Conservation (phyloP, 345 rosid genomes). For the Eucalyptus virginea region DNA sequence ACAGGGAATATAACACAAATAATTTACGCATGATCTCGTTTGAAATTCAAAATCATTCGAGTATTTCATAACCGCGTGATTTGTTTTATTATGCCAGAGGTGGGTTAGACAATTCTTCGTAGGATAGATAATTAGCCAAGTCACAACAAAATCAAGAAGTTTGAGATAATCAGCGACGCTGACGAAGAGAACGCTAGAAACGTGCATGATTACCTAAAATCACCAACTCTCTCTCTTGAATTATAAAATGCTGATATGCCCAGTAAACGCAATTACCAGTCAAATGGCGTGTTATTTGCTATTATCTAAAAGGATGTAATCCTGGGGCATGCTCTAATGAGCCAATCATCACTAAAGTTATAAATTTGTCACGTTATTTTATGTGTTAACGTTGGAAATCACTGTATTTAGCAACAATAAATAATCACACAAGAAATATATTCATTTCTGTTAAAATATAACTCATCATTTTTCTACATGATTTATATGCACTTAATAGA, state of each 20-base stretch:
- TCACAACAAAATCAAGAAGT: background rate
- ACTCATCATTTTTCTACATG: background rate
- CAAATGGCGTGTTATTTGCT: background rate
- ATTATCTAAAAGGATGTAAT: background rate
- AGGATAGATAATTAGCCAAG: background rate
- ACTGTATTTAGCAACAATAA: background rate
- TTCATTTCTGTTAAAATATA: background rate
- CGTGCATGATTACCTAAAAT: background rate
- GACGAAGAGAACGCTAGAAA: background rate
- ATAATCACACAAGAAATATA: background rate
- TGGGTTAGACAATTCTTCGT: background rate
- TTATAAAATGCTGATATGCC: background rate
- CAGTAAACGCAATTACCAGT: background rate
- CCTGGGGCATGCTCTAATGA: background rate
- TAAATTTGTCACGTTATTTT: background rate
- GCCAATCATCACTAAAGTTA: background rate
- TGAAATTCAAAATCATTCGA: background rate
- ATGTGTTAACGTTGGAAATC: background rate
- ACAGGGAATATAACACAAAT: background rate
- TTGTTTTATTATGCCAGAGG: background rate
- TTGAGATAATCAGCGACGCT: background rate
- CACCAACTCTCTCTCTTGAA: background rate
- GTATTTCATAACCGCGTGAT: background rate
- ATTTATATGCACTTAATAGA: background rate
- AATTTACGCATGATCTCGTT: background rate